Conservation (phyloP, 495 filamentous ascomycete species). For the Corynascus novoguineensis region DNA sequence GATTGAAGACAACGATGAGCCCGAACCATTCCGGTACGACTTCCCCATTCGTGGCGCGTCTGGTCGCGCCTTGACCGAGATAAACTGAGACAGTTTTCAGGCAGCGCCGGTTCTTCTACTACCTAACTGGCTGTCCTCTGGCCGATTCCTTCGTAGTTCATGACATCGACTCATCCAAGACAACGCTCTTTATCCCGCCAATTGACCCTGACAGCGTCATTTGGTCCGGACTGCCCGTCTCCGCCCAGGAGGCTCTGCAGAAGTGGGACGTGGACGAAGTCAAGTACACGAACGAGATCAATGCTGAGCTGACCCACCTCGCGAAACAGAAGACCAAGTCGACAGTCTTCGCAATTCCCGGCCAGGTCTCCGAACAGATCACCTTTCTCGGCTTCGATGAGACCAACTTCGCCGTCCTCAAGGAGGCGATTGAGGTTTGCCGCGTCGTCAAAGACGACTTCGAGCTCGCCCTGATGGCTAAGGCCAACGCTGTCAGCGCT, state of each 20-base stretch:
- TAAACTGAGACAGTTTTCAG: conserved; percentile 36
- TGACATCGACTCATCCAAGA: conserved; percentile 61
- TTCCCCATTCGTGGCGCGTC: too few relatives aligned
- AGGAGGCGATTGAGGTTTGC: conserved; percentile 68
- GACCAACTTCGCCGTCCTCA: conserved; percentile 57
- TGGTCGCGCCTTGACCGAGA: too few relatives aligned
- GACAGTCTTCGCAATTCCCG: conserved; percentile 62
- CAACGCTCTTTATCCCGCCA: conserved; percentile 89
- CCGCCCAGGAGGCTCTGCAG: conserved; percentile 61
- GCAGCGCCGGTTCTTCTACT: conserved; percentile 92
- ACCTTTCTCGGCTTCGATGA: conserved; percentile 59
- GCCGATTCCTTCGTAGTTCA: conserved; percentile 81
- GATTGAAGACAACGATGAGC: conserved; percentile 77
- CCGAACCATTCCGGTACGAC: conserved; percentile 66
- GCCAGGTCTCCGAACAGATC: conserved; percentile 60
- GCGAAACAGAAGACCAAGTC: conserved; percentile 41
- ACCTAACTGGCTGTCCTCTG: conserved; percentile 80
- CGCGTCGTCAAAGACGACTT: conserved; percentile 80
- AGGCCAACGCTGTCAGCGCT: conserved; percentile 77
- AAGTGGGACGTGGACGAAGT: conserved; percentile 82
- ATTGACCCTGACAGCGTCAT: conserved; percentile 86
- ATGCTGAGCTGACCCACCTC: conserved; percentile 51
- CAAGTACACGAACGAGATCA: conserved; percentile 62
- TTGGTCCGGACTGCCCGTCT: conserved; percentile 87
- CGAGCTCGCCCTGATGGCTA: conserved; percentile 75